phyloP scores from a whole-genome alignment of 2,329 filamentous ascomycete genomes.

The Dactylellina drechsleri region DNA sequence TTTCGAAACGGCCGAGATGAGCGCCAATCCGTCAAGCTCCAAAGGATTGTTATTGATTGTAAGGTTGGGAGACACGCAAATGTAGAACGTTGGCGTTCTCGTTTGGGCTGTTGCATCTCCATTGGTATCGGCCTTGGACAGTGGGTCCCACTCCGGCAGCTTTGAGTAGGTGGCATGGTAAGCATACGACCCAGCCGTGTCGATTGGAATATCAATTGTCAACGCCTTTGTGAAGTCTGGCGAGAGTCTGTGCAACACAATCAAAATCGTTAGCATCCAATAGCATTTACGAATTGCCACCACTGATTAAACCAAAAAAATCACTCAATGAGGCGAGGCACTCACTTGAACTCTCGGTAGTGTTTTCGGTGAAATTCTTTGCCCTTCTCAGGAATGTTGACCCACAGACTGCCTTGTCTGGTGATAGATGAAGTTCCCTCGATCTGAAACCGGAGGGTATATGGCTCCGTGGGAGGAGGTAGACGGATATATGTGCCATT shows the following conservation, averaged over 20 bases:
- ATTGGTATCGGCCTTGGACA: constrained; percentile 62
- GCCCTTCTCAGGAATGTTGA: constrained; percentile 86
- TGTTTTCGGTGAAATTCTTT: constrained; percentile 78
- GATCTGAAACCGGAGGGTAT: constrained; percentile 86
- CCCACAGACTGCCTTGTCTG: constrained; percentile 91
- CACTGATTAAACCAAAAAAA: constrained; percentile 7
- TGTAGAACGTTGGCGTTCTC: constrained; percentile 83
- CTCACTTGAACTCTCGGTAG: constrained; percentile 88
- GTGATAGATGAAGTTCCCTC: constrained; percentile 96
- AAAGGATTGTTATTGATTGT: constrained; percentile 77
- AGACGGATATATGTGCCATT: constrained; percentile 91
- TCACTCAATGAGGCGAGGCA: constrained; percentile 22
- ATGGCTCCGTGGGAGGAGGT: constrained; percentile 78
- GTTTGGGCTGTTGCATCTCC: constrained; percentile 67
- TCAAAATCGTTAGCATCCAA: constrained; percentile 17
- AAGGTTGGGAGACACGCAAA: constrained; percentile 88
- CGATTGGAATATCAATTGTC: constrained; percentile 86
- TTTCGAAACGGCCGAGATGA: constrained; percentile 95
- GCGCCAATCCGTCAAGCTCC: constrained; percentile 84
- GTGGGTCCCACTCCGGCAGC: constrained; percentile 78
- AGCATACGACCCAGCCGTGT: constrained; percentile 83
- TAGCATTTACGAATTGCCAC: constrained; percentile 1
- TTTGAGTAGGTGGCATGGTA: constrained; percentile 94
- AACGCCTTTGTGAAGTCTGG: constrained; percentile 93
- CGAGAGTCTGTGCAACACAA: constrained; percentile 71